Conservation (phyloP, 2,329 filamentous ascomycete genomes). For the Bretziella fagacearum region DNA sequence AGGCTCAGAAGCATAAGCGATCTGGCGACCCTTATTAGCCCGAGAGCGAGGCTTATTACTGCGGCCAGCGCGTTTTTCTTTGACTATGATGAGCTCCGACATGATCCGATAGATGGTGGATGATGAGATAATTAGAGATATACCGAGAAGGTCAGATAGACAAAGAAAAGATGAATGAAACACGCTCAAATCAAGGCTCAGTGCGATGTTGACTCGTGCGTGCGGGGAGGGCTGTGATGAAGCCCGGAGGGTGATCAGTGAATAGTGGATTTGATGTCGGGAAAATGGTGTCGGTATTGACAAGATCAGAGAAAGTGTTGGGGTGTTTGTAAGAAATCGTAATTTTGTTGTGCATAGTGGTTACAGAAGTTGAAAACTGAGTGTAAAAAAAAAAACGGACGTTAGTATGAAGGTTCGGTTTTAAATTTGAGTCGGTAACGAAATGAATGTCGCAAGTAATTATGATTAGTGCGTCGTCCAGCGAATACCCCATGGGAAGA, state of each 20-base stretch:
- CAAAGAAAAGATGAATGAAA: neutral
- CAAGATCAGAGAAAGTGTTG: constrained; percentile 2
- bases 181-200: constrained; percentile 7
- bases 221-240: neutral
- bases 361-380: too few relatives aligned
- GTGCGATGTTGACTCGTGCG: constrained; percentile 8
- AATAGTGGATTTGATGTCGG: neutral
- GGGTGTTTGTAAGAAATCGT: neutral
- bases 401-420: too few relatives aligned
- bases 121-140: too few relatives aligned
- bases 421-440: too few relatives aligned
- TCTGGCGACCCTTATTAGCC: constrained; percentile 24
- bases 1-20: constrained; percentile 43
- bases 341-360: too few relatives aligned
- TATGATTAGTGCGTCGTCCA: too few relatives aligned
- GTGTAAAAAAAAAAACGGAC: too few relatives aligned
- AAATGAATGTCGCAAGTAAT: too few relatives aligned
- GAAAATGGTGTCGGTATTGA: constrained; percentile 5
- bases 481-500: too few relatives aligned
- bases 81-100: neutral
- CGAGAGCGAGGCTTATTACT: constrained; percentile 23
- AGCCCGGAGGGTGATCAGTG: constrained; percentile 11
- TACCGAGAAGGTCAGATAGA: too few relatives aligned
- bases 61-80: constrained; percentile 24
- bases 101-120: neutral